Percentiles rank a stretch among this genome's conserved stretches.
Evolutionary conservation across 2,329 filamentous ascomycete species (phyloP).

Genomic region (Botrytis cinerea): DNA sequence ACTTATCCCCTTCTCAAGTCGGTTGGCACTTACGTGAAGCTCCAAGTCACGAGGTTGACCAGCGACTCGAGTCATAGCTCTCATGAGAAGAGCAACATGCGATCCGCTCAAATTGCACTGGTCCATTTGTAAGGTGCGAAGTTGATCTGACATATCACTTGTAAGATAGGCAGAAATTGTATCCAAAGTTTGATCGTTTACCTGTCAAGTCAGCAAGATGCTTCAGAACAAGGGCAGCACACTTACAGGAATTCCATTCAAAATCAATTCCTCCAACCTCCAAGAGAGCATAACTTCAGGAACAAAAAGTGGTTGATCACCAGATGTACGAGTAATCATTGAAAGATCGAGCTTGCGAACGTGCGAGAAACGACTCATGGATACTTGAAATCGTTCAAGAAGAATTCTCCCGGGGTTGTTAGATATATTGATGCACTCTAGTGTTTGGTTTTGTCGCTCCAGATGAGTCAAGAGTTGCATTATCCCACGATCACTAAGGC

Average conservation of each 20-base stretch:
- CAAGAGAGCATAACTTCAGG: conserved; percentile 67
- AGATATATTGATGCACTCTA: conserved; percentile 68
- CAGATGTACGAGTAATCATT: conserved; percentile 63
- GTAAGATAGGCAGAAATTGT: conserved; percentile 65
- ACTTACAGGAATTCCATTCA: conserved; percentile 60
- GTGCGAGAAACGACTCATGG: conserved; percentile 66
- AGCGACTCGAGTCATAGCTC: conserved; percentile 57
- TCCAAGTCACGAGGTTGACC: conserved; percentile 59
- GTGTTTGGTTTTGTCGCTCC: conserved; percentile 63
- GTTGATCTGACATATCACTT: conserved; percentile 58
- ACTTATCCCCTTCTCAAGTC: conserved; percentile 52
- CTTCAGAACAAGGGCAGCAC: neutral
- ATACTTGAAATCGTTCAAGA: conserved; percentile 63
- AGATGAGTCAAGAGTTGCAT: conserved; percentile 65
- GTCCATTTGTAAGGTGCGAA: conserved; percentile 64
- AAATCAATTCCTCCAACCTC: conserved; percentile 64
- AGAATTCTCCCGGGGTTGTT: conserved; percentile 66
- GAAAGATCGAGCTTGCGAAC: conserved; percentile 68
- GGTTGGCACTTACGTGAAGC: conserved; percentile 62
- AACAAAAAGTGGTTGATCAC: conserved; percentile 62
- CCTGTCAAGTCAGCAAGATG: conserved; percentile 38
- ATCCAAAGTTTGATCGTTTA: conserved; percentile 65
- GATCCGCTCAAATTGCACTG: conserved; percentile 66
- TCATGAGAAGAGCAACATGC: conserved; percentile 65
- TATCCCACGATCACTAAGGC: conserved; percentile 57